phyloP scores from a whole-genome alignment of 1,139 yeast genomes.

The Yamadazyma triangularis region DNA sequence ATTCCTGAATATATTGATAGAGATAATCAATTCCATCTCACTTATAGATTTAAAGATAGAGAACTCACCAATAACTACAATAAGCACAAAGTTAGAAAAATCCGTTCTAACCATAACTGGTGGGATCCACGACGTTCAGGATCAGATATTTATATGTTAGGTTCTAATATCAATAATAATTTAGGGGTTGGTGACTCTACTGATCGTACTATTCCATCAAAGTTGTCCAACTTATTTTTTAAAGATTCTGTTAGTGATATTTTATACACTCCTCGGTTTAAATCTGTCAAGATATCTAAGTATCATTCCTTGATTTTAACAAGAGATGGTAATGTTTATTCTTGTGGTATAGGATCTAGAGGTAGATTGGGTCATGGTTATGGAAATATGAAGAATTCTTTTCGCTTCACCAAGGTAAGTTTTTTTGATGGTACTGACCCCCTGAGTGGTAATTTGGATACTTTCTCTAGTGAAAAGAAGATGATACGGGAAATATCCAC shows the following conservation, averaged over 20 bases:
- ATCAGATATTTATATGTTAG: constrained; percentile 58
- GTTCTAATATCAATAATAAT: constrained; percentile 61
- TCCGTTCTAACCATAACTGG: constrained; percentile 18
- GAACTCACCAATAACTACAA: constrained; percentile 5
- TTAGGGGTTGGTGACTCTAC: constrained; percentile 69
- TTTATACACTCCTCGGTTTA: constrained; percentile 35
- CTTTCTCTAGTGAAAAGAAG: constrained; percentile 11
- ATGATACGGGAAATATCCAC: constrained; percentile 41
- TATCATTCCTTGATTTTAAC: constrained; percentile 64
- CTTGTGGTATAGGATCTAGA: constrained; percentile 66
- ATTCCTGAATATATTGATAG: constrained; percentile 43
- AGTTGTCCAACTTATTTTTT: constrained; percentile 21
- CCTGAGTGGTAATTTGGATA: constrained; percentile 3
- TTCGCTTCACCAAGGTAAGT: constrained; percentile 32
- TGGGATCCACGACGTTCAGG: constrained; percentile 48
- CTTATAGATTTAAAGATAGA: constrained; percentile 16
- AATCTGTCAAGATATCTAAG: constrained; percentile 51
- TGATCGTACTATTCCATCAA: constrained; percentile 41
- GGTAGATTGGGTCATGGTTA: constrained; percentile 68
- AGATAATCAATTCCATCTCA: constrained; percentile 18
- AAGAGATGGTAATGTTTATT: constrained; percentile 46
- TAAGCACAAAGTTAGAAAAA: constrained; percentile 5
- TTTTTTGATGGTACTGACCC: constrained; percentile 11
- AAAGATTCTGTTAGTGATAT: constrained; percentile 5
- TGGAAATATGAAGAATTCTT: constrained; percentile 28